Evolutionary conservation across 1,284 basidiomycete genomes (phyloP).

Genomic region (Phellopilus nigrolimitatus): DNA sequence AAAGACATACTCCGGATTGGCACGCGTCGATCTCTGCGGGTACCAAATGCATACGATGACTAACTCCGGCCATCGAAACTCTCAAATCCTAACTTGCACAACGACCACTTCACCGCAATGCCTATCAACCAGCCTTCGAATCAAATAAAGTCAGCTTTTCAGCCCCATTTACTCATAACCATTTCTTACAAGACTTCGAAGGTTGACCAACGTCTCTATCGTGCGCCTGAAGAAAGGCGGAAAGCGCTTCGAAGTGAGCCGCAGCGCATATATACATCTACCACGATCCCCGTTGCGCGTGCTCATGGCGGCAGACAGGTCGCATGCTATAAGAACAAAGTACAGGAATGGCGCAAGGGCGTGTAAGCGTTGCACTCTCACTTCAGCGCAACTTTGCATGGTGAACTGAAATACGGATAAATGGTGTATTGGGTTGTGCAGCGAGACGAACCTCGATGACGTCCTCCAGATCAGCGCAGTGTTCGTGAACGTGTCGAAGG

Average conservation of each 20-base stretch:
- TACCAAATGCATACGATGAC: too few relatives aligned
- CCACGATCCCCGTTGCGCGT: not conserved
- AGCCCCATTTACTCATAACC: conserved; percentile 9
- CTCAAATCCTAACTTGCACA: too few relatives aligned
- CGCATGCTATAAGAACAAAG: conserved; percentile 99
- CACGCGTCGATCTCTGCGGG: too few relatives aligned
- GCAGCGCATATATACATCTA: not conserved
- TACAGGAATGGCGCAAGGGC: conserved; percentile 91
- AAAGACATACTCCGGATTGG: too few relatives aligned
- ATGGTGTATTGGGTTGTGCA: conserved; percentile 28
- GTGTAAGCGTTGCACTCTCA: conserved; percentile 49
- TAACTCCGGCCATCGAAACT: too few relatives aligned
- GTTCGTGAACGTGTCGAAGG: conserved; percentile 96
- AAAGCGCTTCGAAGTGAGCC: conserved; percentile 88
- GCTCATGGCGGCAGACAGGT: conserved; percentile 58
- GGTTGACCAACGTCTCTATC: conserved; percentile 94
- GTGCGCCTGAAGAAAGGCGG: conserved; percentile 95
- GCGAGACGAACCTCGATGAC: conserved; percentile 92
- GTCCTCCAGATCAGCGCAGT: conserved; percentile 97
- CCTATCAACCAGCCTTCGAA: conserved; percentile 80
- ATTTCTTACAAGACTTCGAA: conserved; percentile 30
- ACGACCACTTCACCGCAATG: too few relatives aligned
- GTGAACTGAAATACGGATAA: conserved; percentile 7
- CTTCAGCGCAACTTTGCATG: not conserved
- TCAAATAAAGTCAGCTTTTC: conserved; percentile 68